Evolutionary conservation across 805 yeast genomes (phyloP).

Genomic region (Myxozyma kluyveri): DNA sequence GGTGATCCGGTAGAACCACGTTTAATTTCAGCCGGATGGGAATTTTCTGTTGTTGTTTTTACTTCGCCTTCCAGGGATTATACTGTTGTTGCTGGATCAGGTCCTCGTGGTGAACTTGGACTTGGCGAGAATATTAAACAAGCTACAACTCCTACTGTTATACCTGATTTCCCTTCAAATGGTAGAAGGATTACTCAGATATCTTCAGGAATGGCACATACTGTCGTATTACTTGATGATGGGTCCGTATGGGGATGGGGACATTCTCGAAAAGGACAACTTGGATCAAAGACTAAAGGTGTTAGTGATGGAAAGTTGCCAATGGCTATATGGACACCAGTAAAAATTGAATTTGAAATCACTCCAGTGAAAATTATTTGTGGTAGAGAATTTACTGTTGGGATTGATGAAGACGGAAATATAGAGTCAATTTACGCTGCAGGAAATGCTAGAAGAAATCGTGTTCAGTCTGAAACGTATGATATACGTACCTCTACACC

Average conservation of each 20-base stretch:
- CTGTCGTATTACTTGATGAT: slow-evolving; percentile 36
- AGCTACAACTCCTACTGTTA: background rate
- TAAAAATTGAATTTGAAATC: background rate
- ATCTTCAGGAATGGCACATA: slow-evolving; percentile 38
- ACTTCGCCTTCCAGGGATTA: slow-evolving; percentile 31
- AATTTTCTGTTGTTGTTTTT: slow-evolving; percentile 56
- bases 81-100: slow-evolving; percentile 58
- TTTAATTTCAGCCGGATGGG: slow-evolving; percentile 75
- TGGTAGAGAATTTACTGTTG: slow-evolving; percentile 60
- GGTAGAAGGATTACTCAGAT: slow-evolving; percentile 27
- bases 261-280: slow-evolving; percentile 59
- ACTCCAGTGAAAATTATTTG: slow-evolving; percentile 36
- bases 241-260: slow-evolving; percentile 67
- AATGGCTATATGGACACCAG: background rate
- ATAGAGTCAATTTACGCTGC: slow-evolving; percentile 4
- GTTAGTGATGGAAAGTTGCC: slow-evolving; percentile 11
- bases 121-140: slow-evolving; percentile 39
- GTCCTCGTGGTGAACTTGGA: slow-evolving; percentile 75
- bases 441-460: background rate
- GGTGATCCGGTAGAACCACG: background rate
- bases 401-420: slow-evolving; percentile 34
- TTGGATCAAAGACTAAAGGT: slow-evolving; percentile 32
- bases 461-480: slow-evolving; percentile 2
- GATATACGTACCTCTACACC: slow-evolving; percentile 4
- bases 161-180: slow-evolving; percentile 27